phyloP scores from a whole-genome alignment of 495 filamentous ascomycete genomes.

The Penicillium robsamsonii region DNA sequence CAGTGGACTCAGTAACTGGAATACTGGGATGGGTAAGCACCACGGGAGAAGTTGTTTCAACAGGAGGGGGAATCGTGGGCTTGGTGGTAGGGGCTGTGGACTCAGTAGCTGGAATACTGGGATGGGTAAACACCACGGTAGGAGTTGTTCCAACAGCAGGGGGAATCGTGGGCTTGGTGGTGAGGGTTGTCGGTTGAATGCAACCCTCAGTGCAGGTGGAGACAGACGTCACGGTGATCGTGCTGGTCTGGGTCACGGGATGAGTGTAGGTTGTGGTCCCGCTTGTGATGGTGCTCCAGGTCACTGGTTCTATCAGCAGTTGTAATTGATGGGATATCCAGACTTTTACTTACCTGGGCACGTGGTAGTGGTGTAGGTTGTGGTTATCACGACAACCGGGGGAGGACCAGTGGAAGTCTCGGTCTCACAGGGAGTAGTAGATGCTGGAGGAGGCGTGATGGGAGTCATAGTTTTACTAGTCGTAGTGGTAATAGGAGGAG shows the following conservation, averaged over 20 bases:
- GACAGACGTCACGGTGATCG: conserved; percentile 24
- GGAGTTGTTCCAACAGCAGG: not conserved
- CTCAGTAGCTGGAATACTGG: not conserved
- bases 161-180: not conserved
- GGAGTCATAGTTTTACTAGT: conserved; percentile 11
- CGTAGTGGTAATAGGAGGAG: conserved; percentile 1
- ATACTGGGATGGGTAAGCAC: not conserved
- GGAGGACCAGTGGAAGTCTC: conserved; percentile 5
- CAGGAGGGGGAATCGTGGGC: not conserved
- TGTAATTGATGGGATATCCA: not conserved
- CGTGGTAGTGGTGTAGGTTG: conserved; percentile 22
- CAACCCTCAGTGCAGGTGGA: conserved; percentile 25
- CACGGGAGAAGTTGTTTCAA: not conserved
- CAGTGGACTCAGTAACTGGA: not conserved
- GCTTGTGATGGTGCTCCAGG: conserved; percentile 26
- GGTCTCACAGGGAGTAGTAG: conserved; percentile 8
- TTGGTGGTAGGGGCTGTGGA: not conserved
- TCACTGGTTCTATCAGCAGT: conserved; percentile 21
- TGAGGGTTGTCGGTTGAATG: conserved; percentile 10
- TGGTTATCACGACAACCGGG: conserved; percentile 21
- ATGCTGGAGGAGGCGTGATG: conserved; percentile 2
- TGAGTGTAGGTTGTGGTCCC: conserved; percentile 26
- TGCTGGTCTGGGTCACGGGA: conserved; percentile 29
- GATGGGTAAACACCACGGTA: not conserved
- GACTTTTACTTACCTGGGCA: conserved; percentile 24